Base-by-base conservation (phyloP, 164 flowering plant species). In the Santalum album region DNA sequence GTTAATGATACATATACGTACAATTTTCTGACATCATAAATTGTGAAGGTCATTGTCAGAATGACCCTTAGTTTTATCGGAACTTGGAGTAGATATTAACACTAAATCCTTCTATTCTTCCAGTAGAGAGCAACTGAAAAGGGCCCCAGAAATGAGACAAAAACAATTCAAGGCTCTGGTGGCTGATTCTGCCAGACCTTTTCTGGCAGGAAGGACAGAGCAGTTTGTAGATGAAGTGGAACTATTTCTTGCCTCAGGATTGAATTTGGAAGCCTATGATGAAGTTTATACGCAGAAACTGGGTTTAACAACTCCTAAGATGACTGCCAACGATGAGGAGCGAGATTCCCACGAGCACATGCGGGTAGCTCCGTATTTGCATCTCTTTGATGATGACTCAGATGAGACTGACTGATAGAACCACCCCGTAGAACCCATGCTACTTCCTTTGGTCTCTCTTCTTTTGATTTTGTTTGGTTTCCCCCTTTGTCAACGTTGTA, bases 261-360 rank as follows among this genome's bases (percentile, higher is more conserved):
- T 89, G 55, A 84, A 69, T 55, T 61, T 83, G n/a, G 78, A 78
- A 56, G 95, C 94, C 25, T 92, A 78, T 57, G 95, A 86, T 69
- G 71, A 80, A 64, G 86, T 79, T 25, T 88, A 74, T 62, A 60
- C 59, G 66, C 78, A 80, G 44, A 66, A 73, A 48, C 36, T 82
- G 56, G 81, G 78, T 51, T 67, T 66, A 77, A 67, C 63, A 51
- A 47, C 66, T n/a, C 55, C 65, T 27, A 56, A 32, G 46, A 68
- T 49, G 17, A 65, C 43, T 22, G 25, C 19, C 22, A 68, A 64
- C 15, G 58, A 44, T 10, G 49, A 25, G 1, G 78, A 71, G 48
- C 60, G 12, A 49, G 63, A 57, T 45, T 19, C 44, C 39, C 44
- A 16, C 25, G 68, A 56, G 27, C 58, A 52, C 27, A 51, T 54